Percentiles rank a stretch among this genome's conserved stretches.
phyloP scores from a whole-genome alignment of 176 grass and related monocot species.

The Tillandsia leiboldiana region DNA sequence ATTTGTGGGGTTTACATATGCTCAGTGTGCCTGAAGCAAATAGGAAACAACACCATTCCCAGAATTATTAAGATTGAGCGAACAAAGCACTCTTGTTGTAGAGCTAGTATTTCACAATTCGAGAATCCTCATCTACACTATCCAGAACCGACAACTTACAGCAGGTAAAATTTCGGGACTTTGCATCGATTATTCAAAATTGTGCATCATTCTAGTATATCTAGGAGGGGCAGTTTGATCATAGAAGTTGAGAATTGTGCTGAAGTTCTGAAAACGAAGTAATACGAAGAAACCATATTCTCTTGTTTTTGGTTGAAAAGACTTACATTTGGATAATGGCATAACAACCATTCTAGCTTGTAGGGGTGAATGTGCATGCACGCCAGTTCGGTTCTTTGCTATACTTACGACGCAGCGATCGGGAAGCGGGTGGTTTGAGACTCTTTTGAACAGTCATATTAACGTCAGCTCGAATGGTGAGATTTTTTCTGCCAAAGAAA shows the following conservation, averaged over 20 bases:
- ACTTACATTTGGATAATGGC: background rate
- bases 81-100: slow-evolving; percentile 36
- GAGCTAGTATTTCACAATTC: slow-evolving; percentile 21
- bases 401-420: slow-evolving; percentile 81
- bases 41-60: slow-evolving; percentile 40
- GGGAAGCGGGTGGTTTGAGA: slow-evolving; percentile 96
- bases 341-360: slow-evolving; percentile 19
- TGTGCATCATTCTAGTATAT: too few species aligned
- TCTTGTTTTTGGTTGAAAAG: background rate
- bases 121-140: slow-evolving; percentile 58
- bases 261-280: too few species aligned
- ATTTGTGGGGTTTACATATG: slow-evolving; percentile 75
- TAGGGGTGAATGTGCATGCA: slow-evolving; percentile 75
- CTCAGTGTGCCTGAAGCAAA: slow-evolving; percentile 61
- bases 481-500: slow-evolving; percentile 75
- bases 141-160: slow-evolving; percentile 52
- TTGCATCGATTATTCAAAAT: too few species aligned
- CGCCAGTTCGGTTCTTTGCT: slow-evolving; percentile 60
- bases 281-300: too few species aligned
- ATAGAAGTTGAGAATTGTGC: too few species aligned
- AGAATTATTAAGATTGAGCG: slow-evolving; percentile 58
- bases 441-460: slow-evolving; percentile 81
- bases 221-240: too few species aligned
- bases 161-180: slow-evolving; percentile 31
- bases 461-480: slow-evolving; percentile 93